Evolutionary conservation across 2,329 filamentous ascomycete genomes (phyloP), one percentile per base, ranked within the genome.

Genomic region (Cladobotryum mycophilum): DNA sequence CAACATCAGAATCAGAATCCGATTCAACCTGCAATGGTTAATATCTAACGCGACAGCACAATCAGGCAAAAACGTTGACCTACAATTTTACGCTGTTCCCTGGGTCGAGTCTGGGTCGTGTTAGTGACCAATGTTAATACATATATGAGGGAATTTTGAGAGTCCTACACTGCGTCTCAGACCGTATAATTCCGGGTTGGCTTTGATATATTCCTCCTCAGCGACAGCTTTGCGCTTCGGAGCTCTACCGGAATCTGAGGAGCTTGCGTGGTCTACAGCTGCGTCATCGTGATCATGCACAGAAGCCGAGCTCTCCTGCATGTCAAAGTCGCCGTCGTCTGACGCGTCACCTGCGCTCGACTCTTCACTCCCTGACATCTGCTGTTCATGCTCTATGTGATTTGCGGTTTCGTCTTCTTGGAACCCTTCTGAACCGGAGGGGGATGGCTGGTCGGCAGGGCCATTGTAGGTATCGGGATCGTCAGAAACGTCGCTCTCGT

Each of bases 131-230:
- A 12, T 25, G 48, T 50, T 45, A 40, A 47, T 48, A 45, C 53
- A 47, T 33, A 47, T 33, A 55, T 51, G 55, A 56, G 57, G 56
- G 47, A 1, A 9, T 53, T 61, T 59, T 47, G n/a, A 47, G 42
- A 45, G 17, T 70, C 86, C 56, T 84, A 93, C 91, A 74, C 93
- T 99, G 73, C 93, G 82, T 60, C 93, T 84, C 59, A 99, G 77
- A 44, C 93, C 93, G 73, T 97, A 99, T 8, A 99, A 76, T 70
- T 96, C 90, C 41, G 93, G 93, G 63, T 99, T 95, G 64, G 89
- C 87, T 61, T 85, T 80, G 61, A 97, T 96, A 64, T 84, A 91
- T 43, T 90, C 85, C 53, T 93, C 86, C 47, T 85, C 83, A 36
- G 80, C 66, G 64, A 76, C 67, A 58, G 76, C 70, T 71, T 88